Conservation (phyloP, 2,329 filamentous ascomycete genomes). For the Myriosclerotinia duriaeana region DNA sequence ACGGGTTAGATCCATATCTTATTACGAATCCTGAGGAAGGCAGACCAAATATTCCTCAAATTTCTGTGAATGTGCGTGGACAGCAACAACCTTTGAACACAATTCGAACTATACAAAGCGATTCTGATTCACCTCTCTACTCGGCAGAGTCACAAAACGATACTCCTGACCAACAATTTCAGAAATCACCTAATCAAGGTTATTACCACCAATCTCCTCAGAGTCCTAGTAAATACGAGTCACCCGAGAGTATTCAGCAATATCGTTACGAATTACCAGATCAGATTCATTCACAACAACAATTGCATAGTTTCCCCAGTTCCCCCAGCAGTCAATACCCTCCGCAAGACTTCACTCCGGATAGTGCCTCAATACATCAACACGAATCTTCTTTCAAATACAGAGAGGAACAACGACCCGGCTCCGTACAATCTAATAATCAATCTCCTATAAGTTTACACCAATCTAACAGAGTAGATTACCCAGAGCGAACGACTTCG, state of each 20-base stretch:
- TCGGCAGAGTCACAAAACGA: conserved; percentile 40
- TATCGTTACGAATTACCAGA: conserved; percentile 31
- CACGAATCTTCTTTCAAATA: conserved; percentile 55
- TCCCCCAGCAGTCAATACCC: conserved; percentile 48
- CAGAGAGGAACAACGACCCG: conserved; percentile 37
- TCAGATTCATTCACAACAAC: conserved; percentile 36
- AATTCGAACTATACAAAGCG: conserved; percentile 35
- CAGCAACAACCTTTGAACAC: conserved; percentile 31
- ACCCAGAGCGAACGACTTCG: conserved; percentile 36
- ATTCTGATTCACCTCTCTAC: conserved; percentile 31
- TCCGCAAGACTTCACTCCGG: conserved; percentile 35
- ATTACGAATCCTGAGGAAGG: conserved; percentile 32
- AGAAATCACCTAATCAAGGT: conserved; percentile 26
- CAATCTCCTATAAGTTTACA: conserved; percentile 33
- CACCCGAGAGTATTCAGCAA: conserved; percentile 34
- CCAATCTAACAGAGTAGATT: conserved; percentile 30
- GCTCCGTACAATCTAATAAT: conserved; percentile 38
- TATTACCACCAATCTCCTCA: conserved; percentile 18
- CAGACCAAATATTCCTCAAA: conserved; percentile 27
- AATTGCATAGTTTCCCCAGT: conserved; percentile 28
- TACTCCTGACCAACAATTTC: conserved; percentile 41
- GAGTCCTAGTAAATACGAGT: conserved; percentile 21
- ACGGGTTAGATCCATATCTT: conserved; percentile 38
- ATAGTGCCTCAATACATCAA: conserved; percentile 62
- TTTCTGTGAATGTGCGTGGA: conserved; percentile 7